Conservation (phyloP, 148 eudicot genomes). For the Chenopodium berlandieri region DNA sequence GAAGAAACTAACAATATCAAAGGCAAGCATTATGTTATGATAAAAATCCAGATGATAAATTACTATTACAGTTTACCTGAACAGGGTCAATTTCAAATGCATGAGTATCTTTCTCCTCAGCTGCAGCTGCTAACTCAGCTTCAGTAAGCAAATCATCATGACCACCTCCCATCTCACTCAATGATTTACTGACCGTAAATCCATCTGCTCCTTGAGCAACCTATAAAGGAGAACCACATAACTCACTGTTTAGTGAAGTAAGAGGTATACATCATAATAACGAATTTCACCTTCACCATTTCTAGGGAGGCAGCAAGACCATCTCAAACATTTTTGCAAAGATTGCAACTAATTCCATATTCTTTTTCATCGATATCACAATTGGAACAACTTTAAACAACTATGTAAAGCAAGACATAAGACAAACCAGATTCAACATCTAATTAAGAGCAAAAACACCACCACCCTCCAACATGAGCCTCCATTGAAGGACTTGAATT, state of each 20-base stretch:
- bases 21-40: slow-evolving; percentile 1
- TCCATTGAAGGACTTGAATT: neutral
- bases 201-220: slow-evolving; percentile 62
- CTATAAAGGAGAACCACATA: slow-evolving; percentile 34
- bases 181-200: slow-evolving; percentile 66
- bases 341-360: no score
- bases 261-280: neutral
- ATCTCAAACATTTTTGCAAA: no score
- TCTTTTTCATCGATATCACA: no score
- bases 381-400: neutral
- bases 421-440: neutral
- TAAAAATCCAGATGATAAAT: neutral
- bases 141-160: slow-evolving; percentile 82
- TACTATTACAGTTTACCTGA: slow-evolving; percentile 46
- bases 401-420: neutral
- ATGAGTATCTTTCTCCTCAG: slow-evolving; percentile 97
- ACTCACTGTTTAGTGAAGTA: neutral
- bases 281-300: neutral
- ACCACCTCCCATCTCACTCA: slow-evolving; percentile 59
- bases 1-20: neutral
- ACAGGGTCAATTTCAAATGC: slow-evolving; percentile 87
- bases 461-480: neutral
- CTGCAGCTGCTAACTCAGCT: slow-evolving; percentile 86
- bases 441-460: neutral
- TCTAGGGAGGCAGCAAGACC: neutral